Evolutionary conservation across 768 basidiomycete species (phyloP), one percentile per base, ranked within the genome.

Genomic region (Sporobolomyces roseus): DNA sequence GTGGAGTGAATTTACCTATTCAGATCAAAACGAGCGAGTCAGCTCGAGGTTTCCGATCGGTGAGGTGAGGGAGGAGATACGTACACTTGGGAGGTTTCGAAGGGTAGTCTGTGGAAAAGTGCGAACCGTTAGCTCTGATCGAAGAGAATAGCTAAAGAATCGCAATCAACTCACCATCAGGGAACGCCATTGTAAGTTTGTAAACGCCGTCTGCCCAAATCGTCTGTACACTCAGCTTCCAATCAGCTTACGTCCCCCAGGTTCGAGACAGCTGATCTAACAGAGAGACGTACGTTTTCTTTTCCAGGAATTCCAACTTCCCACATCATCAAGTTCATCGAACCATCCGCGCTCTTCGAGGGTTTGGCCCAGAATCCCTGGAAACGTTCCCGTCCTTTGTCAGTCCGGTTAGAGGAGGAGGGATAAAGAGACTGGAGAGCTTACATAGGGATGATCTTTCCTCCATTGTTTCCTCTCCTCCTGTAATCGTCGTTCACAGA

Each of bases 391-490:
- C 33, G 23, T 23, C 25, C 23, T 48, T 17, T n/a, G 38, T 54
- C 46, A 56, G 46, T 49, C 8, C 30, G 23, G 32, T 29, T 19
- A 21, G 41, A 27, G 14, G n/a, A 30, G 48, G 17, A 63, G 62
- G 32, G 35, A 32, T 17, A 33, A n/a, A n/a, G n/a, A 35, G 52
- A 54, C 36, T 33, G n/a, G 23, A 54, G 38, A 59, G 50, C 61
- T 68, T 79, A 97, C 96, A 75, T 94, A 97, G 35, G 96, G 96
- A 80, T 99, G 96, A 74, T 98, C 96, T 80, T 93, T 98, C 66
- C 96, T 81, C 96, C 96, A 99, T 77, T 93, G 91, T 81, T 99
- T 99, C 77, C 96, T 86, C 80, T 99, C 96, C 80, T 98, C 96
- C 33, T 92, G 85, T 21, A 99, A 83, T 76, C 96, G 88, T 41